Evolutionary conservation across 176 grass and related monocot species (phyloP).

Genomic region (Eleusine indica): DNA sequence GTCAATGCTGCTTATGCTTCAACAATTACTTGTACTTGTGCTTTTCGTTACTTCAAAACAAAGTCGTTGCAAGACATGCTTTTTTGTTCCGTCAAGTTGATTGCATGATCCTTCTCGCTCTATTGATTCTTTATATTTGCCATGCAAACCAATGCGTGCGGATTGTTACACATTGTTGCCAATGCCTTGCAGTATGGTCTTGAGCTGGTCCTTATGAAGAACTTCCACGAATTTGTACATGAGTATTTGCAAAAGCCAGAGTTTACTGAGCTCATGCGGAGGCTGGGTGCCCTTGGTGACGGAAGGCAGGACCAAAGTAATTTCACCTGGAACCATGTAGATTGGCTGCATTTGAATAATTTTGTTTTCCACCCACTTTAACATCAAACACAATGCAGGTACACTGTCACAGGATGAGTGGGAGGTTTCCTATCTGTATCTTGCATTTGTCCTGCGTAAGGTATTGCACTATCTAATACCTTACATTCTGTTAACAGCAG

Average conservation of each 20-base stretch:
- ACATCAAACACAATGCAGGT: slow-evolving; percentile 42
- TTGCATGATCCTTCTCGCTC: slow-evolving; percentile 7
- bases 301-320: slow-evolving; percentile 74
- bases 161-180: slow-evolving; percentile 31
- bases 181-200: slow-evolving; percentile 66
- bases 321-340: slow-evolving; percentile 3
- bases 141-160: background rate
- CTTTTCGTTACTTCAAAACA: background rate
- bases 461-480: slow-evolving; percentile 23
- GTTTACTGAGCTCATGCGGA: slow-evolving; percentile 85
- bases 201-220: slow-evolving; percentile 86
- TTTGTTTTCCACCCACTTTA: background rate
- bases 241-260: slow-evolving; percentile 83
- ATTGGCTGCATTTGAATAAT: background rate
- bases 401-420: slow-evolving; percentile 85
- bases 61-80: background rate
- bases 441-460: slow-evolving; percentile 87
- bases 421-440: slow-evolving; percentile 95
- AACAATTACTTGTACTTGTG: background rate
- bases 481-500: slow-evolving; percentile 16
- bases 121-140: background rate
- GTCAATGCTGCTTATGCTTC: background rate
- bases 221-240: slow-evolving; percentile 88
- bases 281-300: slow-evolving; percentile 92
- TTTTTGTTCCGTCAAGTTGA: background rate